Conservation (phyloP, 2,329 filamentous ascomycete species). For the Eutypella sp. region DNA sequence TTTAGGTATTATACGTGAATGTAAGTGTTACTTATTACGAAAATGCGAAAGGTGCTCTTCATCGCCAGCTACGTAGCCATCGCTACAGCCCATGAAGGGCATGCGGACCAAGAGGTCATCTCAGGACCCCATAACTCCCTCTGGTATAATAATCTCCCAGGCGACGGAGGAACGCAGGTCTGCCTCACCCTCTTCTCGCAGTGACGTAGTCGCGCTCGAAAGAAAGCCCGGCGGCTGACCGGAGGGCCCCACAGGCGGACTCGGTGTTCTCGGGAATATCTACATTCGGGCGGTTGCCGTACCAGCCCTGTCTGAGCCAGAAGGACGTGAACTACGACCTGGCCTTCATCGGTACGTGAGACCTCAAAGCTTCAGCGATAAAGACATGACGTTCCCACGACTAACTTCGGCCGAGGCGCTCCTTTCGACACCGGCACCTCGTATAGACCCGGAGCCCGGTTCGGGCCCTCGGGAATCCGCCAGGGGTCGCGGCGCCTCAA, state of each 20-base stretch:
- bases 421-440: constrained; percentile 85
- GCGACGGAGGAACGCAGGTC: constrained; percentile 79
- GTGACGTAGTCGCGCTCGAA: not conserved
- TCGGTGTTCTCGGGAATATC: constrained; percentile 86
- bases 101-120: constrained; percentile 54
- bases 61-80: constrained; percentile 41
- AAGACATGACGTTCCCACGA: not conserved
- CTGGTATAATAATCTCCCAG: constrained; percentile 80
- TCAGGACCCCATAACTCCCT: constrained; percentile 67
- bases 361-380: too few species aligned
- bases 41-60: constrained; percentile 23
- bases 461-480: constrained; percentile 78
- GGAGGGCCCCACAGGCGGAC: constrained; percentile 59
- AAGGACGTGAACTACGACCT: constrained; percentile 73
- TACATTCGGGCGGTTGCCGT: constrained; percentile 75
- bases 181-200: constrained; percentile 17
- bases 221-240: constrained; percentile 2
- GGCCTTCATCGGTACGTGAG: constrained; percentile 68
- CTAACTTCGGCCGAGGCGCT: constrained; percentile 47
- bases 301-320: constrained; percentile 70
- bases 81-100: constrained; percentile 54
- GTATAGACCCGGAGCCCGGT: constrained; percentile 77
- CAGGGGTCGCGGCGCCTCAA: constrained; percentile 83
- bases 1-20: not conserved
- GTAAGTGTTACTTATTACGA: constrained; percentile 2